phyloP scores from a whole-genome alignment of 1,139 yeast species.

The Geotrichum aggregatum region DNA sequence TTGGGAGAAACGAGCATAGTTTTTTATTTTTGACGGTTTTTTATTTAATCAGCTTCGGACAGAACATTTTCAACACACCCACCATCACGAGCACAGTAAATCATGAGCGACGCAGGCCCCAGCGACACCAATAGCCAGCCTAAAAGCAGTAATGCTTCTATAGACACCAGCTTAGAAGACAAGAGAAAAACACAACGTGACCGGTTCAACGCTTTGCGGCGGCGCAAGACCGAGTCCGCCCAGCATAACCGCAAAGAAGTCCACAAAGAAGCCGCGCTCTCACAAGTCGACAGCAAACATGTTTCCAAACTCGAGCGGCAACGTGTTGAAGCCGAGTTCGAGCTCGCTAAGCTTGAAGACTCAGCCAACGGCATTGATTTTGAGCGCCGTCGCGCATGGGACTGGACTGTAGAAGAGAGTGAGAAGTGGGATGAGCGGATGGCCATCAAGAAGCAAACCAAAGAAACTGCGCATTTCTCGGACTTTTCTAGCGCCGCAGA shows the following conservation, averaged over 20 bases:
- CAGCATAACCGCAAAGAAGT: conserved; percentile 44
- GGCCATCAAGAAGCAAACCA: conserved; percentile 29
- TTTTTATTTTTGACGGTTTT: neutral
- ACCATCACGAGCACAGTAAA: neutral
- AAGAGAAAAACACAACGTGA: conserved; percentile 10
- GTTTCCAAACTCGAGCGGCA: conserved; percentile 38
- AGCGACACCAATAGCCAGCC: neutral
- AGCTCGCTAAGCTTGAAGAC: conserved; percentile 40
- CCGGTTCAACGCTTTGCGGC: conserved; percentile 20
- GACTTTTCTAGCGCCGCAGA: conserved; percentile 55
- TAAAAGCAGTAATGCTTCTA: too few relatives aligned
- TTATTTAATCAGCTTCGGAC: too few relatives aligned
- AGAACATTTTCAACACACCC: neutral
- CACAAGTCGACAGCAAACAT: conserved; percentile 35
- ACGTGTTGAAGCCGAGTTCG: conserved; percentile 40
- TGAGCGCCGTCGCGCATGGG: conserved; percentile 49
- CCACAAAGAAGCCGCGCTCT: conserved; percentile 41
- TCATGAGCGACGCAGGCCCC: neutral
- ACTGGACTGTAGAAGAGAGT: conserved; percentile 64
- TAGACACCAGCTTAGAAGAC: too few relatives aligned
- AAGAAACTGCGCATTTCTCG: conserved; percentile 34
- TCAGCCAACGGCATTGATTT: conserved; percentile 30
- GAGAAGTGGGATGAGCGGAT: conserved; percentile 59
- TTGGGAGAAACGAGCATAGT: neutral
- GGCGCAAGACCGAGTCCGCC: conserved; percentile 31